These are phyloP conservation scores for Colletotrichum agaves DNA, from an alignment of 2,329 filamentous ascomycete species.

Conservation along the genomic window DNA sequence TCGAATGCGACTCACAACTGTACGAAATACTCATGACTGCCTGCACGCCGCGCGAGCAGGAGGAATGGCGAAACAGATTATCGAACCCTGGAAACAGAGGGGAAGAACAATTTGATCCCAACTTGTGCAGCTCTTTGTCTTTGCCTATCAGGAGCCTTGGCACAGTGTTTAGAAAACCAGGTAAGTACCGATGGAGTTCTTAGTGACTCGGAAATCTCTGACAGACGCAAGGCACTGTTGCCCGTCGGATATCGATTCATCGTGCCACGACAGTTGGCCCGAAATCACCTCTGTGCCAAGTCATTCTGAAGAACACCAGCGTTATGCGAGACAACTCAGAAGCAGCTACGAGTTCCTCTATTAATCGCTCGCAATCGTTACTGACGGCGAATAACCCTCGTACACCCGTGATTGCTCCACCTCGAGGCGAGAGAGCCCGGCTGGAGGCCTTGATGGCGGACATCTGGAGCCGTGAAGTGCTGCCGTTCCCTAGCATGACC, in stretches of 20 bases:
- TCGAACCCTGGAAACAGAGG: constrained; percentile 60
- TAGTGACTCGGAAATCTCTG: background rate
- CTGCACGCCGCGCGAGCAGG: constrained; percentile 82
- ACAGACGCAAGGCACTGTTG: constrained; percentile 62
- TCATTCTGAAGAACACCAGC: constrained; percentile 89
- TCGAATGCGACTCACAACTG: constrained; percentile 79
- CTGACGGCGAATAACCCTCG: constrained; percentile 72
- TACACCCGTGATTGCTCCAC: constrained; percentile 77
- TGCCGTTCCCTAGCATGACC: constrained; percentile 87
- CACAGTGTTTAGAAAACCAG: constrained; percentile 77
- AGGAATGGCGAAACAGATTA: constrained; percentile 81
- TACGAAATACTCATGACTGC: constrained; percentile 90
- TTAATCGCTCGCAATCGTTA: constrained; percentile 84
- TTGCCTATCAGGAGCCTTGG: constrained; percentile 80
- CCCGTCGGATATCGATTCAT: constrained; percentile 80
- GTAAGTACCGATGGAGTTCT: constrained; percentile 49
- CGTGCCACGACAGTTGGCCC: constrained; percentile 79
- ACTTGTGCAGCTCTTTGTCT: constrained; percentile 71
- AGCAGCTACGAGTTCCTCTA: constrained; percentile 57
- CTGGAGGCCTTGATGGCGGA: constrained; percentile 80
- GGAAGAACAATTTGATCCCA: constrained; percentile 56
- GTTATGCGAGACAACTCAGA: constrained; percentile 66
- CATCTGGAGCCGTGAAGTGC: constrained; percentile 83
- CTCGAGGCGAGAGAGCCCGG: constrained; percentile 79
- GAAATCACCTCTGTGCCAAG: constrained; percentile 75